Base-by-base conservation (phyloP, 495 filamentous ascomycete species). In the Neurospora sp. region DNA sequence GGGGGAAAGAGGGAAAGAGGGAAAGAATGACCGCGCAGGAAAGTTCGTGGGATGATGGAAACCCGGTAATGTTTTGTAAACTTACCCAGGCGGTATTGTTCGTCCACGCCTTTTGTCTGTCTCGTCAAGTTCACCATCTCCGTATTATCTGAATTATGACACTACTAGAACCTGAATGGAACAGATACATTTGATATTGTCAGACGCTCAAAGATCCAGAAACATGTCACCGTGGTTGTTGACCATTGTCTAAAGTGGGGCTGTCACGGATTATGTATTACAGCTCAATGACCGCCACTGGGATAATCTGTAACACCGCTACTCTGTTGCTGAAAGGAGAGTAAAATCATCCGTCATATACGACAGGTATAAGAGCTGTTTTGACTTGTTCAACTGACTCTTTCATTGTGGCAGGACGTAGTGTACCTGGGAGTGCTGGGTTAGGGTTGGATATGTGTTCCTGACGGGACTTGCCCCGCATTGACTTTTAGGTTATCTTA, bases 61-160 rank as follows among this genome's bases (percentile, higher is more conserved):
- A 39, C 9, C 1, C 3, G 38, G 38, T 39, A n/a, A 44, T n/a
- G 18, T 3, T 44, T n/a, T 1, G 16, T 2, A 44, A 44, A 8
- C 16, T 44, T 46, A 10, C 1, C 8, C 0, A n/a, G 8, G n/a
- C 44, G n/a, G 44, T 46, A 10, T 20, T 11, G 8, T 46, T 20
- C 44, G 8, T 2, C 42, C 2, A 5, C 14, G 40, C 40, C 40
- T 1, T n/a, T 48, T 4, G 44, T 9, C 9, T 53, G n/a, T 53
- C 46, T 53, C 20, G 46, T 53, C 46, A 11, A 6, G n/a, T 22
- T 0, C 10, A 53, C 3, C 46, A 53, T 22, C 0, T 44, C 5
- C 5, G 1, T 0, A 6, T 3, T 3, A n/a, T 0, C 7, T 9
- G 18, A n/a, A 0, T n/a, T 6, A n/a, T 3, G 18, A n/a, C 2